Percentiles rank a stretch among this genome's conserved stretches.
Evolutionary conservation across 352 stramenopile genomes (phyloP).

Genomic region (Globisporangium orthogonon): DNA sequence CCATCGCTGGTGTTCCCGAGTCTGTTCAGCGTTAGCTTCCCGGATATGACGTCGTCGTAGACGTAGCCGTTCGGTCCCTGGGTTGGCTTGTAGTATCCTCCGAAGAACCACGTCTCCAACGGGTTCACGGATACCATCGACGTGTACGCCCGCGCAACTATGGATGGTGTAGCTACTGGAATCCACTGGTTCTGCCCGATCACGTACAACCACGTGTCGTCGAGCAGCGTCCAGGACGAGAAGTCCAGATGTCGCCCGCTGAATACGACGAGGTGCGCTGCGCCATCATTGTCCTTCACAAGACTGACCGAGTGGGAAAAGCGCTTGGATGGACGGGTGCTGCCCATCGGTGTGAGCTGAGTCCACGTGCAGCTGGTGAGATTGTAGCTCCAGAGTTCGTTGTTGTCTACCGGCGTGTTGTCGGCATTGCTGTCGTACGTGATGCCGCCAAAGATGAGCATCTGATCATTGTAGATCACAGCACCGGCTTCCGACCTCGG

Average conservation of each 20-base stretch:
- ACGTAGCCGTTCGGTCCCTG: slow-evolving; percentile 57
- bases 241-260: slow-evolving; percentile 42
- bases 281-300: slow-evolving; percentile 21
- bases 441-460: slow-evolving; percentile 70
- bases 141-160: slow-evolving; percentile 50
- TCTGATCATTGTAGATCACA: slow-evolving; percentile 36
- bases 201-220: slow-evolving; percentile 56
- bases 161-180: slow-evolving; percentile 11
- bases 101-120: slow-evolving; percentile 65
- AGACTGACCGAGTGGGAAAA: slow-evolving; percentile 57
- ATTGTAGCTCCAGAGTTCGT: slow-evolving; percentile 64
- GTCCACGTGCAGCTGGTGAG: slow-evolving; percentile 33
- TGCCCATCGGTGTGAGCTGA: slow-evolving; percentile 20
- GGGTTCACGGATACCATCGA: slow-evolving; percentile 41
- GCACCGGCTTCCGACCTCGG: slow-evolving; percentile 42
- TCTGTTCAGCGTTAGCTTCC: slow-evolving; percentile 23
- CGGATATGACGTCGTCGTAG: slow-evolving; percentile 54
- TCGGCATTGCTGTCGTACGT: slow-evolving; percentile 42
- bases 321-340: slow-evolving; percentile 24
- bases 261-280: slow-evolving; percentile 46
- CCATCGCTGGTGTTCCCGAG: not conserved
- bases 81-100: slow-evolving; percentile 54
- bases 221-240: slow-evolving; percentile 42
- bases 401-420: slow-evolving; percentile 32
- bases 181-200: slow-evolving; percentile 38